phyloP scores from a whole-genome alignment of 805 yeast genomes.

The Candida chauliodis region DNA sequence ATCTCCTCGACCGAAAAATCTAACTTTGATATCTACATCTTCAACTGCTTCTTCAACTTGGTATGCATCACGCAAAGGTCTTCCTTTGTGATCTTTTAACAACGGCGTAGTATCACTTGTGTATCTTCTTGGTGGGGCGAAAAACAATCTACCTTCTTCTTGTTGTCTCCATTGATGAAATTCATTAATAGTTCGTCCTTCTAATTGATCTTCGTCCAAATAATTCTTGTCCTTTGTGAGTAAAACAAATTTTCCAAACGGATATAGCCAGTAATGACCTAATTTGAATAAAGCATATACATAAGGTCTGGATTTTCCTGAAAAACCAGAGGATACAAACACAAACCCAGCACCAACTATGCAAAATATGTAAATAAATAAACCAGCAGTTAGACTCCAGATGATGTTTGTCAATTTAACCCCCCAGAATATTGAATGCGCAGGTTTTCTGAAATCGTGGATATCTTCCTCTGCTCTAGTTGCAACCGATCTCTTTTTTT shows the following conservation, averaged over 20 bases:
- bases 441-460: slow-evolving; percentile 60
- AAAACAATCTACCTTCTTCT: slow-evolving; percentile 75
- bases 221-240: slow-evolving; percentile 76
- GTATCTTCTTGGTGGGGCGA: slow-evolving; percentile 58
- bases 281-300: slow-evolving; percentile 56
- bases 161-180: slow-evolving; percentile 84
- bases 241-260: slow-evolving; percentile 88
- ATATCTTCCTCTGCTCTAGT: slow-evolving; percentile 89
- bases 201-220: slow-evolving; percentile 80
- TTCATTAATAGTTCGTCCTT: slow-evolving; percentile 80
- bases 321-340: slow-evolving; percentile 36
- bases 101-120: slow-evolving; percentile 32
- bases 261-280: slow-evolving; percentile 71
- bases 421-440: slow-evolving; percentile 52
- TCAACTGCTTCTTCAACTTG: slow-evolving; percentile 16
- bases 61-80: slow-evolving; percentile 37
- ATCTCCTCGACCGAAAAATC: slow-evolving; percentile 87
- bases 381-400: slow-evolving; percentile 76
- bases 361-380: slow-evolving; percentile 54
- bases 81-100: slow-evolving; percentile 40
- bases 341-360: slow-evolving; percentile 46
- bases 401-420: slow-evolving; percentile 65
- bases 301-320: slow-evolving; percentile 56
- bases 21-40: slow-evolving; percentile 36
- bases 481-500: slow-evolving; percentile 88